Conservation (phyloP, 2,329 filamentous ascomycete species). For the Ophiostoma perfectum region DNA sequence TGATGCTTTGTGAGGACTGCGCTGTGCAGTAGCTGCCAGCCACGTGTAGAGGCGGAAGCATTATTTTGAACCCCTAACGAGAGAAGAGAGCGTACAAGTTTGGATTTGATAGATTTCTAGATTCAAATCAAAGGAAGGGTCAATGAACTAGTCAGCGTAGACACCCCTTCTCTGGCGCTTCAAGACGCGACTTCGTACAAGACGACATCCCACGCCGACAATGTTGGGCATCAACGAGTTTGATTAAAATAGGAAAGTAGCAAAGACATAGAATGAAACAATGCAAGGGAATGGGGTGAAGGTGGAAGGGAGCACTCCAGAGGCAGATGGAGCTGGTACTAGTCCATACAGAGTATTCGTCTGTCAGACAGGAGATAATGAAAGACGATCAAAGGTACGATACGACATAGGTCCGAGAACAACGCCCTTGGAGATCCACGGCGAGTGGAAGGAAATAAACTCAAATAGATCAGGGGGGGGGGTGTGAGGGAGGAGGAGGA, state of each 20-base stretch:
- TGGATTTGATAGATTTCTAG: no score
- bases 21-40: no score
- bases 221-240: not conserved
- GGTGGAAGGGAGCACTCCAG: not conserved
- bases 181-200: not conserved
- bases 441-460: not conserved
- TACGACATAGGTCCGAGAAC: not conserved
- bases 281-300: constrained; percentile 6
- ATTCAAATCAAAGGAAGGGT: no score
- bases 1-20: no score
- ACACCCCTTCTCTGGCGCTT: not conserved
- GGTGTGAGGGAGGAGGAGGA: not conserved
- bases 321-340: not conserved
- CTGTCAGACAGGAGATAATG: no score
- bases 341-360: no score
- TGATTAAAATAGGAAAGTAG: not conserved
- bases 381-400: not conserved
- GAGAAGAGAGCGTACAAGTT: no score
- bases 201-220: not conserved
- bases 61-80: no score
- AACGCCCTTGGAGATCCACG: not conserved
- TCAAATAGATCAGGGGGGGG: not conserved
- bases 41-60: no score
- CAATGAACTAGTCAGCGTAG: no score
- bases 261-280: not conserved